Evolutionary conservation across 305 asterid genomes (phyloP), one percentile per base, ranked within the genome.

Genomic region (Fraxinus ornus): DNA sequence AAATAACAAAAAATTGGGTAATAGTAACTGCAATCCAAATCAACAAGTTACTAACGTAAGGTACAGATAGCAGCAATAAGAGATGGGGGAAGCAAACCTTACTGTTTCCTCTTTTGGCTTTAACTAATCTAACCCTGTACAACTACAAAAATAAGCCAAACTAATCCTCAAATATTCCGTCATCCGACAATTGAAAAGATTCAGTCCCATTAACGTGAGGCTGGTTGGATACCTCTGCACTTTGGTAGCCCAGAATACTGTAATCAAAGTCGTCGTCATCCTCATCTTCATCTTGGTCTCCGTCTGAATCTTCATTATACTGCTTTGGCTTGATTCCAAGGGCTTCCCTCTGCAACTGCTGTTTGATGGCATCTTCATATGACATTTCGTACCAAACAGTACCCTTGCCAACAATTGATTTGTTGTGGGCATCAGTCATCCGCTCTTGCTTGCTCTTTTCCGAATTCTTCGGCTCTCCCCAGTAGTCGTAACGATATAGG

Each of bases 381-480:
- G 98, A 91, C 97, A 94, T 89, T 44, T 94, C 97, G 28, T 91
- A 95, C 99, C 98, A 94, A 62, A 94, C 97, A 0, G 86, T 90
- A 78, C 98, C 98, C 74, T 92, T 95, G 17, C 99, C 99, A 24
- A 95, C 92, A 7, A 95, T 93, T 47, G 96, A 89, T 89, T 92
- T 95, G 89, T 95, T 95, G 91, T 95, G 98, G 35, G 94, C 93
- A 75, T 95, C 97, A 0, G 90, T 91, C 88, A 90, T 82, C 55
- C 98, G 93, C 21, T 91, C 97, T 85, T 94, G 97, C 91, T 90
- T 93, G 86, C 97, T 95, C 92, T 91, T 93, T 79, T 95, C 99
- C 0, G 99, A 95, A 87, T 94, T 95, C 93, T 95, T 95, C 36
- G 99, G 99, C 81, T 95, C 99, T 3, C 99, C 99, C 99, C 99